phyloP scores from a whole-genome alignment of 345 rosid genomes.

The Rubroshorea leprosula region DNA sequence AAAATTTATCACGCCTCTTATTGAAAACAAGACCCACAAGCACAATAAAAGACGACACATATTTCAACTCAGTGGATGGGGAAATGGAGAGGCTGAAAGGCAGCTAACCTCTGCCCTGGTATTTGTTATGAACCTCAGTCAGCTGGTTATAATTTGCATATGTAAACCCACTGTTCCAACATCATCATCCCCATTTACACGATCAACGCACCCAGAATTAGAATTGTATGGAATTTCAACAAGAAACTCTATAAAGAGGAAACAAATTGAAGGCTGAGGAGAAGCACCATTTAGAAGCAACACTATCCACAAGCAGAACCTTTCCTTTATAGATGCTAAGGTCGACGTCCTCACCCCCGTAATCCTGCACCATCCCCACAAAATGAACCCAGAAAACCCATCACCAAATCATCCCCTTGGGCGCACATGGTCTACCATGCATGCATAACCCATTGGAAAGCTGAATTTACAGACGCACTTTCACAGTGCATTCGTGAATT shows the following conservation, averaged over 20 bases:
- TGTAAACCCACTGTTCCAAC: conserved; percentile 71
- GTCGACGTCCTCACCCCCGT: conserved; percentile 60
- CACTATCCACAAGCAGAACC: conserved; percentile 77
- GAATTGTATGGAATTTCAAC: not conserved
- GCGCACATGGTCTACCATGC: no score
- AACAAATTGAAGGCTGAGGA: not conserved
- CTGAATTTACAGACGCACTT: conserved; percentile 29
- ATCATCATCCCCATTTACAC: not conserved
- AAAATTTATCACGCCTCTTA: no score
- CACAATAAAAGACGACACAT: not conserved
- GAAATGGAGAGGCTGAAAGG: conserved; percentile 1
- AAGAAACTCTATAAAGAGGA: not conserved
- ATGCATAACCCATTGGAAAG: not conserved
- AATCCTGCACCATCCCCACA: conserved; percentile 39
- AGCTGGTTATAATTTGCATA: conserved; percentile 76
- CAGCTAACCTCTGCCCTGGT: conserved; percentile 58
- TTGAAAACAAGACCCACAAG: no score
- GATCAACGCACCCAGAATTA: conserved; percentile 6
- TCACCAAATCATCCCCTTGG: no score
- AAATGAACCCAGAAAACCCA: not conserved
- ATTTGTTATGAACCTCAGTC: conserved; percentile 59
- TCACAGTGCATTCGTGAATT: conserved; percentile 64
- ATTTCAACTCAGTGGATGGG: conserved; percentile 1
- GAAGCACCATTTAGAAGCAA: conserved; percentile 83
- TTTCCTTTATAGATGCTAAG: conserved; percentile 70